Conservation (phyloP, 352 stramenopile genomes). For the Aphanomyces euteiches region DNA sequence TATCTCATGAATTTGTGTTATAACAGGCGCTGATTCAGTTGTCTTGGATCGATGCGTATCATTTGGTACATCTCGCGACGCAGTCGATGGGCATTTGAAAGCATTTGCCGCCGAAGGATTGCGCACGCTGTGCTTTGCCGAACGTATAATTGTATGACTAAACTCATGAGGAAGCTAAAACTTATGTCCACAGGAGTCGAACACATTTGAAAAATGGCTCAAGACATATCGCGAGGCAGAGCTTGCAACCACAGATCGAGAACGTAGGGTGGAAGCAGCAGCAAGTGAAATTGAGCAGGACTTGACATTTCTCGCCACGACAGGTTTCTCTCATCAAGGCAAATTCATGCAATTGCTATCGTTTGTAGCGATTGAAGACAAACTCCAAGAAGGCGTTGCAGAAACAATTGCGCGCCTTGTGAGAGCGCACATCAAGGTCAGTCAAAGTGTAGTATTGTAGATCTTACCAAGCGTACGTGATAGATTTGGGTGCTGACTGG, state of each 20-base stretch:
- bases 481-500: constrained; percentile 92
- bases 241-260: constrained; percentile 63
- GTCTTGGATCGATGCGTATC: constrained; percentile 65
- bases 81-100: constrained; percentile 72
- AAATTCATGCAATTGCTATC: neutral
- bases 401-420: constrained; percentile 87
- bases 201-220: constrained; percentile 69
- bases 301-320: constrained; percentile 83
- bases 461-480: neutral
- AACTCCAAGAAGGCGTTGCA: constrained; percentile 95
- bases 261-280: constrained; percentile 50
- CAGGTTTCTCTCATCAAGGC: neutral
- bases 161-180: too few relatives aligned
- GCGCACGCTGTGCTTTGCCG: constrained; percentile 79
- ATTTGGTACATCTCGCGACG: constrained; percentile 49
- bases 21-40: constrained; percentile 54
- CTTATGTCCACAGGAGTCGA: constrained; percentile 29
- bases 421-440: constrained; percentile 95
- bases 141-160: constrained; percentile 52
- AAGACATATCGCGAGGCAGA: constrained; percentile 62
- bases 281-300: constrained; percentile 80
- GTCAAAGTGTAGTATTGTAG: constrained; percentile 3
- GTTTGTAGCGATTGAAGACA: constrained; percentile 93
- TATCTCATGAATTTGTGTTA: neutral
- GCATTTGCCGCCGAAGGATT: constrained; percentile 81